Base-by-base conservation (phyloP, 108 stramenopile species). In the Conticribra guillardii region DNA sequence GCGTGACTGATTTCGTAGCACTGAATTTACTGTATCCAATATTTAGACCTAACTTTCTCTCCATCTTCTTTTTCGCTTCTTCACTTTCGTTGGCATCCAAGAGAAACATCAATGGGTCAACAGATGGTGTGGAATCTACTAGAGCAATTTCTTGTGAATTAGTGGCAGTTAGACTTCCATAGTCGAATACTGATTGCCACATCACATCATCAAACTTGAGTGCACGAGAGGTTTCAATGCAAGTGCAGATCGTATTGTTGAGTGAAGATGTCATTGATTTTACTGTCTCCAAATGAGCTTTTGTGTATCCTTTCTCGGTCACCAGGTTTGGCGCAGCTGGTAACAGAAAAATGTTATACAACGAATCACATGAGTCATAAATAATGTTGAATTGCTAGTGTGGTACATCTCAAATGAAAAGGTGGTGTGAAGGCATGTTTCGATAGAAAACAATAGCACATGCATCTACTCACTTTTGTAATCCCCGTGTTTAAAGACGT, bases 401-500 rank as follows among this genome's bases (percentile, higher is more conserved):
- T n/a, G n/a, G n/a, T n/a, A n/a, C n/a, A n/a, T n/a, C n/a, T n/a
- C n/a, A n/a, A n/a, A n/a, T n/a, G n/a, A n/a, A n/a, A n/a, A n/a
- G n/a, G n/a, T n/a, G n/a, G n/a, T n/a, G n/a, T n/a, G n/a, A n/a
- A n/a, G n/a, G n/a, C n/a, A n/a, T n/a, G n/a, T n/a, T n/a, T n/a
- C n/a, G n/a, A n/a, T n/a, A n/a, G n/a, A n/a, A n/a, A n/a, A n/a
- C n/a, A n/a, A n/a, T n/a, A n/a, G n/a, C n/a, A n/a, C n/a, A n/a
- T n/a, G n/a, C n/a, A n/a, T n/a, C n/a, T n/a, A 71, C 76, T 71
- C 63, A 71, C 76, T 93, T 78, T 93, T 90, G 75, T 86, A 93
- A 18, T 73, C 58, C 27, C 92, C 92, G 50, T 90, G 92, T 55
- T 90, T 90, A 54, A 87, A 90, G 41, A 93, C 89, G 66, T 93